Base-by-base conservation (phyloP, 2,329 filamentous ascomycete genomes). In the Decorospora gaudefroyi region DNA sequence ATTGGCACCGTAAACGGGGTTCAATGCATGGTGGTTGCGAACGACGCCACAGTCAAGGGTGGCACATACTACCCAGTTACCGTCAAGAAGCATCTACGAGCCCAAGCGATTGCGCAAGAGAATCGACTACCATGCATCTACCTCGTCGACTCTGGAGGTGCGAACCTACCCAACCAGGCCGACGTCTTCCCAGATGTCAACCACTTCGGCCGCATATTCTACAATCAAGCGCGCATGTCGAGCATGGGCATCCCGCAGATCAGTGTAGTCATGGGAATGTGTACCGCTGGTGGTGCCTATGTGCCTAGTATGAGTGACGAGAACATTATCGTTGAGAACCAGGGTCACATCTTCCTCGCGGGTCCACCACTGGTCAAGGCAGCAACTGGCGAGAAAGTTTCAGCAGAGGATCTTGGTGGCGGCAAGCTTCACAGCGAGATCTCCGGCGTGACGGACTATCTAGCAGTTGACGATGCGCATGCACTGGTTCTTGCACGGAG, bases 241-340 rank as follows among this genome's bases (percentile, higher is more conserved):
- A 81, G 87, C 2, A 75, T 85, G 56, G 90, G 90, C 4, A 95
- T 97, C 50, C 92, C 92, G 1, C 92, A 97, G 67, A 87, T 99
- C 58, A 86, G 89, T 7, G 90, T 96, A 2, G 92, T 99, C 32
- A 96, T 99, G 92, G 92, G 92, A 0, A 88, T 92, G 29, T 99
- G 93, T 73, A 99, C 93, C 1, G 92, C 92, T 1, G 92, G 92
- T 36, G 92, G 92, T 33, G 92, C 92, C 16, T 97, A 99, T 68
- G 91, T 97, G 8, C 92, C 92, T 8, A 90, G 89, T 62, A 97
- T 99, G 92, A 92, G 88, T 49, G 93, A 97, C 68, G 93, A 97
- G 78, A 90, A 84, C 67, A 96, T 99, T 71, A 97, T 99, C 54
- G 93, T 97, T 26, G 84, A 90, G 64, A 87, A 91, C 38, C 91